Conservation (phyloP, 129 eudicot genomes). For the Solidago caesia region DNA sequence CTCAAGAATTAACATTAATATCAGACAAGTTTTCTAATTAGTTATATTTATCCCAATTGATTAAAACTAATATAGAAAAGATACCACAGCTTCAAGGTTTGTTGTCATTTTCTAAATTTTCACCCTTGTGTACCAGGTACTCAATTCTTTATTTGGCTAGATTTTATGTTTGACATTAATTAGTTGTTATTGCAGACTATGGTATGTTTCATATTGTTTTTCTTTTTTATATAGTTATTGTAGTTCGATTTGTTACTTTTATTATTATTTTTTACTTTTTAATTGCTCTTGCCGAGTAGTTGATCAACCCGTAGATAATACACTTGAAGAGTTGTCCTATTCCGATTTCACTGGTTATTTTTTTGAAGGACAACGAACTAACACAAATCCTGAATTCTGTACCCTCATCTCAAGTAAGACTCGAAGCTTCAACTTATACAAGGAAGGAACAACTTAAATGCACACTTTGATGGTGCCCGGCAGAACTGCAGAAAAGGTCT, state of each 20-base stretch:
- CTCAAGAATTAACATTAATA: constrained; percentile 96
- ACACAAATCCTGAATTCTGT: too few relatives aligned
- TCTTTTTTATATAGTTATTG: neutral
- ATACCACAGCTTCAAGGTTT: constrained; percentile 10
- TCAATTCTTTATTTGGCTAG: neutral
- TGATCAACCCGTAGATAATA: too few relatives aligned
- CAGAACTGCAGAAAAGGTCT: too few relatives aligned
- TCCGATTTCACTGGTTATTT: too few relatives aligned
- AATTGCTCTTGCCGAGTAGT: too few relatives aligned
- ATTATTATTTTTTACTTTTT: too few relatives aligned
- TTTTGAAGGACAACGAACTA: too few relatives aligned
- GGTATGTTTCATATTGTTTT: neutral
- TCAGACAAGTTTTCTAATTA: constrained; percentile 76
- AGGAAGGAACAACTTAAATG: too few relatives aligned
- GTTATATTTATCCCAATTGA: neutral
- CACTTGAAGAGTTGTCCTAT: too few relatives aligned
- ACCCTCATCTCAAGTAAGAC: too few relatives aligned
- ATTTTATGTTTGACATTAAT: neutral
- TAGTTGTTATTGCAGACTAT: neutral
- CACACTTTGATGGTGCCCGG: too few relatives aligned
- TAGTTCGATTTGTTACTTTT: neutral
- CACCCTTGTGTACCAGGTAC: neutral
- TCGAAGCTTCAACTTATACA: too few relatives aligned
- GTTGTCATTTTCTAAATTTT: constrained; percentile 1
- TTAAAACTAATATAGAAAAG: neutral